These are phyloP conservation scores for Dianthus caryophyllus DNA, from an alignment of 148 eudicot species.

Conservation along the genomic window DNA sequence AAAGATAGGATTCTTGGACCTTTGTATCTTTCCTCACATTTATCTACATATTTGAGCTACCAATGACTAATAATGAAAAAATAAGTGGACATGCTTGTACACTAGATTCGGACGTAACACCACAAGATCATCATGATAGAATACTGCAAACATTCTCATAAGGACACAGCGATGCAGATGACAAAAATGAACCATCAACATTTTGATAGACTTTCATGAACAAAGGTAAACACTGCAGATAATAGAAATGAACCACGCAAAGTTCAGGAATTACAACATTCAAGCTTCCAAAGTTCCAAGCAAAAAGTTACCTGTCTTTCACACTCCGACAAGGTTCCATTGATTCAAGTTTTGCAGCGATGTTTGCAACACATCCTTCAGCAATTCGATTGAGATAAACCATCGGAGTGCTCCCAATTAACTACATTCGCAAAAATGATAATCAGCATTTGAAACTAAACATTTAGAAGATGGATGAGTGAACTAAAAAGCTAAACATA, in stretches of 20 bases:
- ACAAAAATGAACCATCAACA: background rate
- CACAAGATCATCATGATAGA: background rate
- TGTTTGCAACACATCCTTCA: conserved; percentile 56
- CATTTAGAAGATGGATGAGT: background rate
- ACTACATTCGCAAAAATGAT: conserved; percentile 32
- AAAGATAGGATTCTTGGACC: too few species aligned
- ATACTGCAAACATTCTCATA: background rate
- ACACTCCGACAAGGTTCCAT: conserved; percentile 77
- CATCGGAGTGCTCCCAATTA: conserved; percentile 78
- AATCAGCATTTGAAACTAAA: conserved; percentile 10
- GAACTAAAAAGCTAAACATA: background rate
- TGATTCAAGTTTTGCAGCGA: conserved; percentile 76
- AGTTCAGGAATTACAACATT: background rate
- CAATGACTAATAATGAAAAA: background rate
- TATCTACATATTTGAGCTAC: too few species aligned
- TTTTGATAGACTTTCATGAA: background rate
- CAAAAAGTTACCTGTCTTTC: conserved; percentile 53
- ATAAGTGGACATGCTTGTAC: background rate
- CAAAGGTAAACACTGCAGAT: background rate
- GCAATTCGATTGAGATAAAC: conserved; percentile 67
- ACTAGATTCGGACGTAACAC: background rate
- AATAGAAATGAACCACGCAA: background rate
- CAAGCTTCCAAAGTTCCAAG: background rate
- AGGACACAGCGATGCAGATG: background rate
- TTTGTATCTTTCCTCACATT: too few species aligned